Conservation (phyloP, 106 monocot species). For the Apostasia shenzhenica region DNA sequence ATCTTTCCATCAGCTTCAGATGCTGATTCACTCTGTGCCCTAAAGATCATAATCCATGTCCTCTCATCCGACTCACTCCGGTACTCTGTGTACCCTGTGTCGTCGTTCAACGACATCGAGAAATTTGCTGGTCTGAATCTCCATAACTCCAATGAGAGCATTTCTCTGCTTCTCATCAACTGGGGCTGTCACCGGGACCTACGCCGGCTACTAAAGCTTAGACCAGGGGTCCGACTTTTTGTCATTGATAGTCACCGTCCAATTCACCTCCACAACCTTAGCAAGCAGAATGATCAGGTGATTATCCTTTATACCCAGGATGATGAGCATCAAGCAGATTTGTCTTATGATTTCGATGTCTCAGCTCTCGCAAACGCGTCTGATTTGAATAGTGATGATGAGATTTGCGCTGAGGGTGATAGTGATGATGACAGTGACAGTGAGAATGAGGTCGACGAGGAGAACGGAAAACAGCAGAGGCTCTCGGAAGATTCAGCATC, state of each 20-base stretch:
- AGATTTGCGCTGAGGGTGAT: slow-evolving; percentile 31
- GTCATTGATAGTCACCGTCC: slow-evolving; percentile 87
- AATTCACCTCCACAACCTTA: slow-evolving; percentile 80
- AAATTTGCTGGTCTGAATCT: slow-evolving; percentile 19
- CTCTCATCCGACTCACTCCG: slow-evolving; percentile 77
- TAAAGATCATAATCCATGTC: slow-evolving; percentile 61
- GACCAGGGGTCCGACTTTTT: slow-evolving; percentile 29
- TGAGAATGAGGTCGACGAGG: slow-evolving; percentile 22
- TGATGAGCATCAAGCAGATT: slow-evolving; percentile 73
- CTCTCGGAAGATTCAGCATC: slow-evolving; percentile 32
- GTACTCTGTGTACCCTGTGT: slow-evolving; percentile 77
- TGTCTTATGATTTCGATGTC: slow-evolving; percentile 73
- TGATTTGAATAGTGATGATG: slow-evolving; percentile 66
- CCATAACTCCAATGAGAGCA: slow-evolving; percentile 19
- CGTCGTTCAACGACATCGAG: slow-evolving; percentile 47
- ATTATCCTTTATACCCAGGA: slow-evolving; percentile 65
- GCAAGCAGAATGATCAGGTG: slow-evolving; percentile 55
- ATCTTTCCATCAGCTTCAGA: slow-evolving; percentile 83
- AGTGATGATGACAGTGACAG: slow-evolving; percentile 35
- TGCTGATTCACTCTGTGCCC: slow-evolving; percentile 65
- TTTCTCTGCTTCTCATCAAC: slow-evolving; percentile 57
- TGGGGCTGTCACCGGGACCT: slow-evolving; percentile 84
- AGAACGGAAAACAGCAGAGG: slow-evolving; percentile 38
- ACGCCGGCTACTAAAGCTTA: slow-evolving; percentile 34
- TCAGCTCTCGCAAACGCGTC: slow-evolving; percentile 71